Conservation (phyloP, 306 rosid species). For the Quercus alba region DNA sequence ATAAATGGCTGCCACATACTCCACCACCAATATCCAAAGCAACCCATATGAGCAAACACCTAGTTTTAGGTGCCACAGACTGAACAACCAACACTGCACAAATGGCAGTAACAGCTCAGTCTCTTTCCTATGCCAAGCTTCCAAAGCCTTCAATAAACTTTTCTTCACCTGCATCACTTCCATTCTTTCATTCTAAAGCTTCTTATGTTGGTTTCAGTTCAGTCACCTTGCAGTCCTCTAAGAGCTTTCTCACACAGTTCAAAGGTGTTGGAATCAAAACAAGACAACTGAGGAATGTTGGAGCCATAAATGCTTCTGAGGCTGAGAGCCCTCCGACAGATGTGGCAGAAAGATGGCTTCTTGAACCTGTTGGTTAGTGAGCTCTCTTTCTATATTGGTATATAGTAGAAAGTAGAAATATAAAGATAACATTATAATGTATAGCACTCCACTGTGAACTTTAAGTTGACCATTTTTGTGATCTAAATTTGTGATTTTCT, state of each 20-base stretch:
- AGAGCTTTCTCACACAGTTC: constrained; percentile 32
- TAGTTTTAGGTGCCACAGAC: background rate
- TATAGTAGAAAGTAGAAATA: background rate
- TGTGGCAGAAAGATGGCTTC: constrained; percentile 67
- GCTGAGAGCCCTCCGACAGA: constrained; percentile 26
- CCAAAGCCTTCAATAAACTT: constrained; percentile 28
- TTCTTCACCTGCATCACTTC: constrained; percentile 20
- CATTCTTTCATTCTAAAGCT: constrained; percentile 23
- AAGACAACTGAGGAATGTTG: constrained; percentile 20
- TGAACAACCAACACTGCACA: background rate
- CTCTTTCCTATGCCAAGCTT: constrained; percentile 37
- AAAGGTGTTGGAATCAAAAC: constrained; percentile 20
- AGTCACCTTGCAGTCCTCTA: constrained; percentile 25
- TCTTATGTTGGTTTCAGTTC: constrained; percentile 34
- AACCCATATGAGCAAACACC: constrained; percentile 1
- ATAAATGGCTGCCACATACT: constrained; percentile 54
- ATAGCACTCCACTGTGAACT: too few species aligned
- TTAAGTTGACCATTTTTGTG: background rate
- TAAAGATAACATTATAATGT: too few species aligned
- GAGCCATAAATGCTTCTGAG: constrained; percentile 39
- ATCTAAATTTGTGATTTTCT: background rate
- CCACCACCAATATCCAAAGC: background rate
- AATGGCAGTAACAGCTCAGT: constrained; percentile 54
- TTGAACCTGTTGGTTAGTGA: constrained; percentile 73
- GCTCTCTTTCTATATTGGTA: background rate